Evolutionary conservation across 148 eudicot species (phyloP).

Genomic region (Diospyros kaki): DNA sequence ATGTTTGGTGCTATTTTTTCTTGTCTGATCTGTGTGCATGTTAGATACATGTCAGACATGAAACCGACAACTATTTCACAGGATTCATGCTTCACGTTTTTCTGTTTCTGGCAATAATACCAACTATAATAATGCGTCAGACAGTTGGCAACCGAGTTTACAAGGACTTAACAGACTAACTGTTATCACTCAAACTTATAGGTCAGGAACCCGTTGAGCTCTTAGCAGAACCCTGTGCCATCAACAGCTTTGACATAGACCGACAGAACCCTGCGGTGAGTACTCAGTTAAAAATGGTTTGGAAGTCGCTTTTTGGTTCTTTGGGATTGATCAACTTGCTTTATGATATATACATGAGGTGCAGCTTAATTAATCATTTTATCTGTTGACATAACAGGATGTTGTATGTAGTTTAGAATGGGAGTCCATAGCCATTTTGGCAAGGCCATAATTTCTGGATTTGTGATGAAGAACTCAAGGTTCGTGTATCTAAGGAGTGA

Average conservation of each 20-base stretch:
- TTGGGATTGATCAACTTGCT: not conserved
- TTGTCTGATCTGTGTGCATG: no score
- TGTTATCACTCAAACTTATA: slow-evolving; percentile 10
- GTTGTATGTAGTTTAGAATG: slow-evolving; percentile 84
- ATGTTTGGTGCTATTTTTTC: no score
- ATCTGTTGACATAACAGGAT: slow-evolving; percentile 44
- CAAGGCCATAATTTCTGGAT: slow-evolving; percentile 42
- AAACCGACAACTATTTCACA: no score
- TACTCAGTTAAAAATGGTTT: not conserved
- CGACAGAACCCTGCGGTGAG: slow-evolving; percentile 18
- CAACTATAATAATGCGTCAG: not conserved
- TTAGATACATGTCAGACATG: no score
- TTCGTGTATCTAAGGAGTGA: not conserved
- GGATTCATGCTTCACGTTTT: no score
- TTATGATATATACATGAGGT: not conserved
- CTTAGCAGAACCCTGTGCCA: slow-evolving; percentile 78
- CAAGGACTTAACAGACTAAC: not conserved
- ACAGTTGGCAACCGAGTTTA: not conserved
- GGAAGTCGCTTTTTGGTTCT: not conserved
- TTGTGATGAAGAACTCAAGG: slow-evolving; percentile 5
- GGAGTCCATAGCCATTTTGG: slow-evolving; percentile 76
- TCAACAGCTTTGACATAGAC: slow-evolving; percentile 28
- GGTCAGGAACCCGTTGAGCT: slow-evolving; percentile 69
- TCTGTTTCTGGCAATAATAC: no score
- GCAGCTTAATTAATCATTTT: not conserved